phyloP scores from a whole-genome alignment of 1,139 yeast species.

The Zygotorulaspora mrakii region DNA sequence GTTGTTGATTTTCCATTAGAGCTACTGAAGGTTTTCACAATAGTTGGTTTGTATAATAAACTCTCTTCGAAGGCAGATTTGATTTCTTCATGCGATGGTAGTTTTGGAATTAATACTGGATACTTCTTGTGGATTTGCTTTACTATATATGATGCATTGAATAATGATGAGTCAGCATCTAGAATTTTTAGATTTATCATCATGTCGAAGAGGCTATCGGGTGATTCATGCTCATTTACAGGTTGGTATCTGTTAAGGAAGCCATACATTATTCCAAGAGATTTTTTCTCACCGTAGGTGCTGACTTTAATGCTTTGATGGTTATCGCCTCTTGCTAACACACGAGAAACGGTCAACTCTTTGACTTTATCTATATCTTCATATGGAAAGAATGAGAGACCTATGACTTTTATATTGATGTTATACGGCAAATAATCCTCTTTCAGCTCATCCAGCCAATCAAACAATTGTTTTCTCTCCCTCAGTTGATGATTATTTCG shows the following conservation, averaged over 20 bases:
- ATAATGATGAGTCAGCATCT: slow-evolving; percentile 46
- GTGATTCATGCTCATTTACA: slow-evolving; percentile 44
- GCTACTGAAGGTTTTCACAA: slow-evolving; percentile 41
- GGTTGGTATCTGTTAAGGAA: slow-evolving; percentile 69
- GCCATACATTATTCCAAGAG: slow-evolving; percentile 64
- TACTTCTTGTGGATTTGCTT: slow-evolving; percentile 40
- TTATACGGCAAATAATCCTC: slow-evolving; percentile 40
- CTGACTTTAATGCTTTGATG: slow-evolving; percentile 76
- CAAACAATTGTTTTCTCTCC: slow-evolving; percentile 67
- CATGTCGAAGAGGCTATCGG: slow-evolving; percentile 66
- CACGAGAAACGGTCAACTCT: slow-evolving; percentile 54
- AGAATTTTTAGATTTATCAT: slow-evolving; percentile 54
- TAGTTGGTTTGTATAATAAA: slow-evolving; percentile 49
- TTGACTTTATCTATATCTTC: slow-evolving; percentile 35
- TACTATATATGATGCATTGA: slow-evolving; percentile 50
- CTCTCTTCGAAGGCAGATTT: slow-evolving; percentile 48
- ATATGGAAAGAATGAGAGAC: slow-evolving; percentile 61
- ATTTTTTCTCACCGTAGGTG: slow-evolving; percentile 45
- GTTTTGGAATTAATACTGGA: slow-evolving; percentile 44
- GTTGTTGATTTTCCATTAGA: slow-evolving; percentile 21
- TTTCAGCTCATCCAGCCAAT: slow-evolving; percentile 45
- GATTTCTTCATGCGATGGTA: slow-evolving; percentile 46
- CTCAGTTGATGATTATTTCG: slow-evolving; percentile 72
- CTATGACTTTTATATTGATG: slow-evolving; percentile 49
- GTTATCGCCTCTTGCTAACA: slow-evolving; percentile 72